Evolutionary conservation across 2,329 filamentous ascomycete genomes (phyloP).

Genomic region (Colletotrichum magnum): DNA sequence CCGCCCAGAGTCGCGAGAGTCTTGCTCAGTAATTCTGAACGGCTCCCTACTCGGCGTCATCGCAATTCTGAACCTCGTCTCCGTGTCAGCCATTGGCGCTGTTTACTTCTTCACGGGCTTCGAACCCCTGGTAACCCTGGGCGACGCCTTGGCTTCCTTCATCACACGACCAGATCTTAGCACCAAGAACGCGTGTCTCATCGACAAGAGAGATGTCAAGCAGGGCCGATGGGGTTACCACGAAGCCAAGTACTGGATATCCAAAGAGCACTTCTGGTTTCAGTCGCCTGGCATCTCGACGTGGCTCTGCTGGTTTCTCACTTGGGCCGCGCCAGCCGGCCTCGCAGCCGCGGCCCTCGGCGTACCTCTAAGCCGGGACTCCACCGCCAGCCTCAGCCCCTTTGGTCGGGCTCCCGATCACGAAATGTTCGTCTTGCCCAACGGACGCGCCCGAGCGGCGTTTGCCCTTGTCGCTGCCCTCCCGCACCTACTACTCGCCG

Average conservation of each 20-base stretch:
- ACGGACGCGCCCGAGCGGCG: slow-evolving; percentile 44
- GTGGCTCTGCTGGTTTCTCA: slow-evolving; percentile 57
- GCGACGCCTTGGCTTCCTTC: slow-evolving; percentile 66
- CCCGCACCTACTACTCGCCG: slow-evolving; percentile 63
- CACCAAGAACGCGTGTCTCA: slow-evolving; percentile 60
- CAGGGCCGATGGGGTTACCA: slow-evolving; percentile 59
- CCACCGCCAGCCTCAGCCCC: slow-evolving; percentile 49
- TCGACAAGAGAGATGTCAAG: slow-evolving; percentile 62
- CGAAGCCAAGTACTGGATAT: slow-evolving; percentile 60
- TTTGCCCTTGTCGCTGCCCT: slow-evolving; percentile 58
- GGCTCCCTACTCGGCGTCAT: slow-evolving; percentile 58
- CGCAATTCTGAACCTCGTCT: slow-evolving; percentile 58
- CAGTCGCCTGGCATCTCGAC: slow-evolving; percentile 57
- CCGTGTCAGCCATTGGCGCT: slow-evolving; percentile 50
- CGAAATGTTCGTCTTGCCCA: slow-evolving; percentile 49
- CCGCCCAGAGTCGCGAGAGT: slow-evolving; percentile 40
- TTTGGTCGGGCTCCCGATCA: slow-evolving; percentile 56
- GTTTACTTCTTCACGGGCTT: slow-evolving; percentile 51
- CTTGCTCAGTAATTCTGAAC: slow-evolving; percentile 60
- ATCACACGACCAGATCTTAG: slow-evolving; percentile 60
- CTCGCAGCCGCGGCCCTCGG: slow-evolving; percentile 58
- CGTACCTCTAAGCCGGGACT: slow-evolving; percentile 49
- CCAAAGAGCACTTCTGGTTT: slow-evolving; percentile 60
- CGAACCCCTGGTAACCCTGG: slow-evolving; percentile 63
- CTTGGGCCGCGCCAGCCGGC: slow-evolving; percentile 55